A percentile compares a stretch with the other conserved stretches of the same genome.
phyloP scores from a whole-genome alignment of 768 basidiomycete genomes.

The Calocera viscosa region DNA sequence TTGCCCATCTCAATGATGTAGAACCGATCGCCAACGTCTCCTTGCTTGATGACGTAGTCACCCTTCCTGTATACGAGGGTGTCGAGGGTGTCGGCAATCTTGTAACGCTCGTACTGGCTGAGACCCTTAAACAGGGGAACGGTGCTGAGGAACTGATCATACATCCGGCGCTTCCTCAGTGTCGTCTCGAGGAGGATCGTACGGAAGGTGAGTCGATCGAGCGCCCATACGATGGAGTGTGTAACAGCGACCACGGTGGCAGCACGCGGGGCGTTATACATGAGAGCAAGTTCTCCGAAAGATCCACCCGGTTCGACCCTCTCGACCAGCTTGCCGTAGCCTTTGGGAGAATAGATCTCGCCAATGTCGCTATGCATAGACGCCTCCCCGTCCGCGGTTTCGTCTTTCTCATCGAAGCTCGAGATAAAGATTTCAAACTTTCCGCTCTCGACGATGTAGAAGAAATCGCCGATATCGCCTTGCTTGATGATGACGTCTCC shows the following conservation, averaged over 20 bases:
- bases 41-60: conserved; percentile 77
- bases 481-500: conserved; percentile 91
- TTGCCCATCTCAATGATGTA: conserved; percentile 95
- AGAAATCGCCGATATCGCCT: conserved; percentile 92
- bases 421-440: conserved; percentile 18
- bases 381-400: conserved; percentile 8
- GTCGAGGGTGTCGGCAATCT: conserved; percentile 90
- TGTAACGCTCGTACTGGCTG: conserved; percentile 79
- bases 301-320: conserved; percentile 74
- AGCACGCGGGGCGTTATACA: conserved; percentile 95
- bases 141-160: conserved; percentile 87
- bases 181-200: conserved; percentile 93
- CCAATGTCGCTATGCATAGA: conserved; percentile 30
- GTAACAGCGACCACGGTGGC: conserved; percentile 84
- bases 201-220: conserved; percentile 96
- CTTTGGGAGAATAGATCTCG: conserved; percentile 50
- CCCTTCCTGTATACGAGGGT: conserved; percentile 72
- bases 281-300: conserved; percentile 92
- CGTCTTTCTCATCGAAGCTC: conserved; percentile 28
- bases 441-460: conserved; percentile 92
- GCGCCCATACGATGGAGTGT: conserved; percentile 76
- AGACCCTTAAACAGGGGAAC: conserved; percentile 79
- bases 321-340: conserved; percentile 69
- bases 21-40: conserved; percentile 93
- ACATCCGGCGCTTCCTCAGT: conserved; percentile 83